Percentiles rank a stretch among this genome's conserved stretches.
phyloP scores from a whole-genome alignment of 192 early-diverging fungal genomes.

The Allomyces macrogynus region DNA sequence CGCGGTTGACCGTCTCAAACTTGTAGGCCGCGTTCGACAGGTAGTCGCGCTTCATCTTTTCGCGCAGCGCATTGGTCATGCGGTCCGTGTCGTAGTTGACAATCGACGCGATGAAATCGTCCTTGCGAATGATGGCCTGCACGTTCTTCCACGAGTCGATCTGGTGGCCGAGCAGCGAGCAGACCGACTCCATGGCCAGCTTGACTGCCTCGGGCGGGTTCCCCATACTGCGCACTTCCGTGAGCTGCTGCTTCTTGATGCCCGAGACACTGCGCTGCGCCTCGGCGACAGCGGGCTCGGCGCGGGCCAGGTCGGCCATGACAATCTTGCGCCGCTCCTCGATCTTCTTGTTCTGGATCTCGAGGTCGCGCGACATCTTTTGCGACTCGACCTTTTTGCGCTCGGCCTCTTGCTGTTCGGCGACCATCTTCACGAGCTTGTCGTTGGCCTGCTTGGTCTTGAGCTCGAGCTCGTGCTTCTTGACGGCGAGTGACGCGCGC shows the following conservation, averaged over 20 bases:
- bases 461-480: slow-evolving; percentile 60
- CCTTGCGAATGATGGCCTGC: slow-evolving; percentile 69
- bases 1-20: slow-evolving; percentile 90
- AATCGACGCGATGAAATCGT: slow-evolving; percentile 94
- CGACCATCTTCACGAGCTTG: slow-evolving; percentile 87
- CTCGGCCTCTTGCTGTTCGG: slow-evolving; percentile 85
- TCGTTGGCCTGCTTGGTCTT: slow-evolving; percentile 85
- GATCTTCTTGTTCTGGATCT: slow-evolving; percentile 48
- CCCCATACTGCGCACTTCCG: slow-evolving; percentile 87
- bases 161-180: slow-evolving; percentile 72
- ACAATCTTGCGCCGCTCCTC: slow-evolving; percentile 60
- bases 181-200: slow-evolving; percentile 93
- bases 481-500: slow-evolving; percentile 60
- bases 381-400: slow-evolving; percentile 63
- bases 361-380: slow-evolving; percentile 55
- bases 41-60: slow-evolving; percentile 58
- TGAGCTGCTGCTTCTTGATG: slow-evolving; percentile 93
- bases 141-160: slow-evolving; percentile 79
- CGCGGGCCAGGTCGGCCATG: slow-evolving; percentile 72
- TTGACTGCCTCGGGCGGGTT: slow-evolving; percentile 94
- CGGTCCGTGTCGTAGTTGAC: slow-evolving; percentile 84
- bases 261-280: slow-evolving; percentile 80
- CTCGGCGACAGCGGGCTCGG: slow-evolving; percentile 89
- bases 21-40: slow-evolving; percentile 70
- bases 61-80: slow-evolving; percentile 53